phyloP scores from a whole-genome alignment of 352 stramenopile species.

The Paralagenidium karlingii region DNA sequence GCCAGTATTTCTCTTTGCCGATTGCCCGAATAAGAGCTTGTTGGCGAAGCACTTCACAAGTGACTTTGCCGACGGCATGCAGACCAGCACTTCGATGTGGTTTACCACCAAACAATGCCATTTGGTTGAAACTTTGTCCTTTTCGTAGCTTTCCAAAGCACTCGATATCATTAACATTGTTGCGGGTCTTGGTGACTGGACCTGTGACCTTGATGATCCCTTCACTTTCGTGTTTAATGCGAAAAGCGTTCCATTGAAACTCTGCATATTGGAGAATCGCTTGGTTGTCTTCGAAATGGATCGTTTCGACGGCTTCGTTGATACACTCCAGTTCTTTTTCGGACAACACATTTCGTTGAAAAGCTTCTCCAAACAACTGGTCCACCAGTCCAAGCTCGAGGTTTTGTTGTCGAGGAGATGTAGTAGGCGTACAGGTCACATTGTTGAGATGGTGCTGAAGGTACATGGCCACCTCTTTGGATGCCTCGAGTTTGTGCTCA shows the following conservation, averaged over 20 bases:
- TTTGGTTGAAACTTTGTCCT: constrained; percentile 65
- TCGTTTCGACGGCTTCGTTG: background rate
- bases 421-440: too few species aligned
- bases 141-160: too few species aligned
- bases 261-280: constrained; percentile 33
- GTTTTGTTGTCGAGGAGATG: too few species aligned
- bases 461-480: too few species aligned
- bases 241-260: constrained; percentile 23
- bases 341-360: background rate
- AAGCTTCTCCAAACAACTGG: background rate
- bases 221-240: constrained; percentile 21
- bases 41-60: constrained; percentile 23
- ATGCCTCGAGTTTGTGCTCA: background rate
- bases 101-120: constrained; percentile 36
- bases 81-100: constrained; percentile 21
- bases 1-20: constrained; percentile 13
- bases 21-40: constrained; percentile 19
- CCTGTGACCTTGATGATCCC: constrained; percentile 28
- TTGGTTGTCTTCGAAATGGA: constrained; percentile 5
- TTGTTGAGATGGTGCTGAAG: background rate
- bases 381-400: too few species aligned
- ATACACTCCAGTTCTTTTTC: background rate
- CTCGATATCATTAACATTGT: constrained; percentile 7
- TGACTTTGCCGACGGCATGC: constrained; percentile 16
- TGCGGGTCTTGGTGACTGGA: constrained; percentile 21